Percentiles rank a stretch among this genome's conserved stretches.
Evolutionary conservation across 2,329 filamentous ascomycete genomes (phyloP).

Genomic region (Orbilia blumenaviensis): DNA sequence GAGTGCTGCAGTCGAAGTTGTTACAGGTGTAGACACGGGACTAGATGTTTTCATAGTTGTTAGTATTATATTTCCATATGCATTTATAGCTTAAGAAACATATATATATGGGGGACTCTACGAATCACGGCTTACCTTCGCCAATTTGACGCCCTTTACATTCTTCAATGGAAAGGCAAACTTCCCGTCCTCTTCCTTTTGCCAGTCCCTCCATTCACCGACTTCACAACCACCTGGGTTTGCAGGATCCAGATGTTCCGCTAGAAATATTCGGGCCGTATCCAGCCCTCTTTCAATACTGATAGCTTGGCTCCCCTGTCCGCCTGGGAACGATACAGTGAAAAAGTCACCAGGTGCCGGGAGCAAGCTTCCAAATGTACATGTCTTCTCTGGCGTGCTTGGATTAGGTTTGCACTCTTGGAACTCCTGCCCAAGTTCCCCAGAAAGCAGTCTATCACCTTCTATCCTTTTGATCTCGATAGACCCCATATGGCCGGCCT

Average conservation of each 20-base stretch:
- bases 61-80: not conserved
- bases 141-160: not conserved
- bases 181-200: not conserved
- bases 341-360: not conserved
- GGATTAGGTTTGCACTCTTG: not conserved
- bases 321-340: not conserved
- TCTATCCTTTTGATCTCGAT: not conserved
- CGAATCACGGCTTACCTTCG: not conserved
- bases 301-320: not conserved
- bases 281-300: not conserved
- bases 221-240: not conserved
- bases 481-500: not conserved
- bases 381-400: not conserved
- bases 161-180: not conserved
- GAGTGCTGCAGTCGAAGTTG: not conserved
- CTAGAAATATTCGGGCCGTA: not conserved
- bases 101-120: too few relatives aligned
- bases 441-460: not conserved
- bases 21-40: not conserved
- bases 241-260: not conserved
- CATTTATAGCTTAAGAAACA: too few relatives aligned
- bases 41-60: not conserved
- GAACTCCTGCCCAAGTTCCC: not conserved
- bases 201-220: constrained; percentile 6
- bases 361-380: not conserved